Evolutionary conservation across 345 rosid genomes (phyloP).

Genomic region (Toxicodendron radicans): DNA sequence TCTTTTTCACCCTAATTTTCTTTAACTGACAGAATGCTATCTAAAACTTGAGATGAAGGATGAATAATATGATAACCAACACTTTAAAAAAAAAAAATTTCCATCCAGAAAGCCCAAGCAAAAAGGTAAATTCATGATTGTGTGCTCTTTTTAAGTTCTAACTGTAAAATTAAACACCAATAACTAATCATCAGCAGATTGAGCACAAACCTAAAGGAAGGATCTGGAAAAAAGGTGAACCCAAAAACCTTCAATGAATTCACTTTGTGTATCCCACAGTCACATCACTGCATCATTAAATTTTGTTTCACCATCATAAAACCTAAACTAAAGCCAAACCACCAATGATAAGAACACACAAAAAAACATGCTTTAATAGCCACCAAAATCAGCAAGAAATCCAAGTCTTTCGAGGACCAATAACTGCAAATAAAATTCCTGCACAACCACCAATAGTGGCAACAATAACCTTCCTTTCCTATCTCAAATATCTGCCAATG

Average conservation of each 20-base stretch:
- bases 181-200: background rate
- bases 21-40: background rate
- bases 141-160: background rate
- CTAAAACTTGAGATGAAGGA: background rate
- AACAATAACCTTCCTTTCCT: slow-evolving; percentile 55
- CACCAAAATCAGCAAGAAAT: slow-evolving; percentile 5
- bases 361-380: background rate
- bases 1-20: too few relatives aligned
- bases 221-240: background rate
- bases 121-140: background rate
- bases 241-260: slow-evolving; percentile 1
- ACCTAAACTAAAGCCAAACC: background rate
- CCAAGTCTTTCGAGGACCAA: background rate
- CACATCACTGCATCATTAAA: too few relatives aligned
- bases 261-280: background rate
- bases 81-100: too few relatives aligned
- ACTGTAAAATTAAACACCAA: background rate
- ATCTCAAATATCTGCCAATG: slow-evolving; percentile 58
- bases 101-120: background rate
- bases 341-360: too few relatives aligned
- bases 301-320: background rate
- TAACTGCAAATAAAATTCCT: background rate
- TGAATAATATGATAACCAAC: too few relatives aligned
- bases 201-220: background rate
- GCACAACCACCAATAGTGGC: background rate